Evolutionary conservation across 441 rosid species (phyloP).

Genomic region (Erodium texanum): DNA sequence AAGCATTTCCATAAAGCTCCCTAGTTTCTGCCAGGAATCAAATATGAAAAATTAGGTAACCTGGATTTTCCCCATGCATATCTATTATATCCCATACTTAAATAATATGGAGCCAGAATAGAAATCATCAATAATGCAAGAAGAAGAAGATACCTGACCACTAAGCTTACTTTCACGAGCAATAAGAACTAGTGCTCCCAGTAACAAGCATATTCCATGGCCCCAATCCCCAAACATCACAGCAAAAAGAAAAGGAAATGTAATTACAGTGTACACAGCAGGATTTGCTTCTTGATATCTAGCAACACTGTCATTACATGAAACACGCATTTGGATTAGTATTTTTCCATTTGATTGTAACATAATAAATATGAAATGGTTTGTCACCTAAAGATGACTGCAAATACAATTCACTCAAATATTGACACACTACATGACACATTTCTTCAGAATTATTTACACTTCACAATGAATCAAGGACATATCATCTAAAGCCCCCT

Average conservation of each 20-base stretch:
- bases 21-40: slow-evolving; percentile 34
- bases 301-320: slow-evolving; percentile 51
- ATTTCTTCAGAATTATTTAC: too few relatives aligned
- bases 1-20: slow-evolving; percentile 75
- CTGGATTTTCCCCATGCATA: neutral
- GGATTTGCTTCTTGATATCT: slow-evolving; percentile 96
- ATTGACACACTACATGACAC: neutral
- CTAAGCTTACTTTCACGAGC: slow-evolving; percentile 73
- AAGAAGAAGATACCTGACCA: slow-evolving; percentile 51
- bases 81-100: too few relatives aligned
- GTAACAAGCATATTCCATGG: slow-evolving; percentile 83
- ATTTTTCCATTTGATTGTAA: neutral
- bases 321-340: neutral
- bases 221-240: slow-evolving; percentile 99
- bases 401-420: neutral
- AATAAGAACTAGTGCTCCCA: slow-evolving; percentile 52
- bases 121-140: too few relatives aligned
- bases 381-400: neutral
- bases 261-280: slow-evolving; percentile 63
- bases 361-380: slow-evolving; percentile 1
- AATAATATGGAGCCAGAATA: too few relatives aligned
- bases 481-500: neutral
- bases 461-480: neutral
- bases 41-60: neutral
- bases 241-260: slow-evolving; percentile 96